Evolutionary conservation across 192 early-diverging fungal species (phyloP), one percentile per base, ranked within the genome.

Genomic region (Oehlia diaphana): DNA sequence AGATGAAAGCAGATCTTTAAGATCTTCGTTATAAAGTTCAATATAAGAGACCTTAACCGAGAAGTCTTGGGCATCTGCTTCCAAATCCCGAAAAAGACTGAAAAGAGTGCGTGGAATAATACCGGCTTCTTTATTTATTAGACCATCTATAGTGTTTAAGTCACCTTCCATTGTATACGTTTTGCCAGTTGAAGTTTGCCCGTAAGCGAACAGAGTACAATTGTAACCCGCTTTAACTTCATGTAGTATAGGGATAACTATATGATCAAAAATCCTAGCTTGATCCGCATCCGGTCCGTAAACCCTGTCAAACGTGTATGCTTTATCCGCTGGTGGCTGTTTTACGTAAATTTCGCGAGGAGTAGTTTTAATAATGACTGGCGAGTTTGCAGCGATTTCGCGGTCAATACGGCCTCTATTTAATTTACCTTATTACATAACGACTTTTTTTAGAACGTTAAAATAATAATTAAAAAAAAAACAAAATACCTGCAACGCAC

Each of bases 81-180:
- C 92, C 16, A 98, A 81, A 4, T 80, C 82, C 3, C 92, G 89
- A 87, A 97, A 99, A 28, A 99, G 85, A 13, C 88, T 81, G 80
- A 92, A 86, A 28, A 99, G 87, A 0, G 94, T 91, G 71, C 97
- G 91, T 1, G 96, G 97, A 72, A 99, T 97, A 39, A 99, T 92
- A 19, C 96, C 97, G 8, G 96, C 95, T 39, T 92, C 80, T 10
- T 76, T 42, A 37, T 69, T 80, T 75, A 88, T 81, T 33, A 78
- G 75, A 71, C 86, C 85, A 68, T 87, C 73, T 37, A 80, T 83
- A 31, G 88, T 79, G 0, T 87, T 86, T 19, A 97, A 83, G 75
- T 97, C 92, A 26, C 96, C 96, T 79, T 99, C 95, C 96, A 99
- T 99, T 2, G 97, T 98, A 80, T 89, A 91, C 61, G 98, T 98